Base-by-base conservation (phyloP, 2,329 filamentous ascomycete species). In the Botrytis pseudocinerea region DNA sequence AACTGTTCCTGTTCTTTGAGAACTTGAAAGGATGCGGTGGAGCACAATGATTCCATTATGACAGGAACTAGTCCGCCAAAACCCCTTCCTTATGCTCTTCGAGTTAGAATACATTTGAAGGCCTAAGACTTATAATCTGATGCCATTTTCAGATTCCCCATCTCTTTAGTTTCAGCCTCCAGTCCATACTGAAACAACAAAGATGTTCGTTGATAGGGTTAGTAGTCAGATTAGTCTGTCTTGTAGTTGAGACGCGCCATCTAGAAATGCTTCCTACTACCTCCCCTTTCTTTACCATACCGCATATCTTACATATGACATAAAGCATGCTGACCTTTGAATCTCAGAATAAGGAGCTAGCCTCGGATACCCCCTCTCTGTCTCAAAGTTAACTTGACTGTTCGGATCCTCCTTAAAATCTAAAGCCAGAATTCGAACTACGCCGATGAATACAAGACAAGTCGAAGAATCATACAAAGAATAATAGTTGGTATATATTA, bases 271-370 rank as follows among this genome's bases (percentile, higher is more conserved):
- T n/a, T 6, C 16, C 25, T 1, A 4, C 7, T 25, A 22, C 9
- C 4, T 20, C 44, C 16, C 4, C 61, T 42, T 8, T 22, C 5
- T 1, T 20, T 20, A 28, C n/a, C 6, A 1, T 4, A n/a, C n/a
- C 25, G 9, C 38, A 63, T 42, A 20, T 28, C 38, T 28, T 6
- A 1, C 16, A 20, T n/a, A 18, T n/a, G 1, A 2, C 25, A 18
- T 40, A n/a, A n/a, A 40, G 22, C 4, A 62, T 16, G 12, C 16
- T n/a, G 8, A n/a, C 0, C 3, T 61, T 18, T 40, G 35, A 4
- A 25, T 0, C n/a, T 8, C 7, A 9, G 12, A 1, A 40, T 4
- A 16, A 18, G 8, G 1, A 1, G 1, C 12, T 5, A 1, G n/a
- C 8, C 35, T 62, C 6, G 22, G 7, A n/a, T 40, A n/a, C 35